These are phyloP conservation scores for Saccharomycopsis capsularis DNA, from an alignment of 805 yeast species.

Conservation along the genomic window DNA sequence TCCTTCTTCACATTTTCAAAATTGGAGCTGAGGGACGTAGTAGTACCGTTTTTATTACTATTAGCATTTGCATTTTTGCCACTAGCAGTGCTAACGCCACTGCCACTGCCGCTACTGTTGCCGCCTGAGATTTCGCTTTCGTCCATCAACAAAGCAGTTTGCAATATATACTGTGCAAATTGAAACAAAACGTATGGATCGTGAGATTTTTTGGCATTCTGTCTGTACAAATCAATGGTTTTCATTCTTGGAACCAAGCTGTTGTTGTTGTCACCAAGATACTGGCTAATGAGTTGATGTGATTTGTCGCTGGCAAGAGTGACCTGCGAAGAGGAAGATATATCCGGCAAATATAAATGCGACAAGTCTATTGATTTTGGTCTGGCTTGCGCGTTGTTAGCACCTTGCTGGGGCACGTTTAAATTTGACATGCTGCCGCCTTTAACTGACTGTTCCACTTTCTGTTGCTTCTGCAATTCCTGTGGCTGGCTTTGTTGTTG, in stretches of 20 bases:
- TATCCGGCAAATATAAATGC: slow-evolving; percentile 32
- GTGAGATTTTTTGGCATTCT: slow-evolving; percentile 75
- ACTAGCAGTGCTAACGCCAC: no score
- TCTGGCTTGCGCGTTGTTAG: no score
- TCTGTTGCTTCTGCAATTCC: background rate
- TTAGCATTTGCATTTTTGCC: no score
- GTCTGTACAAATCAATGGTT: slow-evolving; percentile 80
- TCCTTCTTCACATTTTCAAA: slow-evolving; percentile 27
- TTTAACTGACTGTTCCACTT: background rate
- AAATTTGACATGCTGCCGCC: no score
- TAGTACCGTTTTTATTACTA: background rate
- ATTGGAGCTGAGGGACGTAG: slow-evolving; percentile 1
- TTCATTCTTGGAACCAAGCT: slow-evolving; percentile 65
- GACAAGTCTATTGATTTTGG: slow-evolving; percentile 37
- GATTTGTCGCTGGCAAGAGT: slow-evolving; percentile 33
- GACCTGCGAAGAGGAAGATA: slow-evolving; percentile 26
- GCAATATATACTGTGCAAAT: slow-evolving; percentile 85
- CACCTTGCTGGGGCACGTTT: background rate
- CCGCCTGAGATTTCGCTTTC: slow-evolving; percentile 20
- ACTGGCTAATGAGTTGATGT: slow-evolving; percentile 45
- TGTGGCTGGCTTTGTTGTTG: background rate
- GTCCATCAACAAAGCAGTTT: slow-evolving; percentile 66
- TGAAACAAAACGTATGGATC: slow-evolving; percentile 86
- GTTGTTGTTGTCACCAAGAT: slow-evolving; percentile 43
- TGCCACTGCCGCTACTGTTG: slow-evolving; percentile 6